Percentiles rank a stretch among this genome's conserved stretches.
Evolutionary conservation across 345 rosid species (phyloP).

Genomic region (Sisymbrium altissimum): DNA sequence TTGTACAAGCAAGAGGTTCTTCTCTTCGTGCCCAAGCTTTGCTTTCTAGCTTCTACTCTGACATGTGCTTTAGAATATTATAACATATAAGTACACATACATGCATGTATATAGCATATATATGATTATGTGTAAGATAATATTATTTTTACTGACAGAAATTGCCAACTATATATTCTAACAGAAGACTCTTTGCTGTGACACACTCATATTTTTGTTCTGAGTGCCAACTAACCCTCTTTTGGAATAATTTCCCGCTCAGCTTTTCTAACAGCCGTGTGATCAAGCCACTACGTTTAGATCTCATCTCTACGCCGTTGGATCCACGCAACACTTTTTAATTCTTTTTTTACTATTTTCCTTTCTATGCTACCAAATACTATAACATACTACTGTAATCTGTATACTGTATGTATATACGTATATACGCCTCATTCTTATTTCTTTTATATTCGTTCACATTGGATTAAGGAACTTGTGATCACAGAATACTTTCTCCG

Average conservation of each 20-base stretch:
- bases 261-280: slow-evolving; percentile 34
- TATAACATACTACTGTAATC: no score
- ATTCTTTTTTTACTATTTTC: slow-evolving; percentile 1
- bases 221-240: slow-evolving; percentile 55
- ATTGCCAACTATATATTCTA: slow-evolving; percentile 65
- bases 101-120: slow-evolving; percentile 18
- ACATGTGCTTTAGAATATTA: slow-evolving; percentile 43
- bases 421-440: no score
- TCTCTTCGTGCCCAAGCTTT: slow-evolving; percentile 77
- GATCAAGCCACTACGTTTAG: slow-evolving; percentile 33
- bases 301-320: slow-evolving; percentile 35
- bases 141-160: slow-evolving; percentile 56
- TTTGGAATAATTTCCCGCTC: slow-evolving; percentile 31
- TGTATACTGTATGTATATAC: no score
- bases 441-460: background rate
- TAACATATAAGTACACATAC: slow-evolving; percentile 28
- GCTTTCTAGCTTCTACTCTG: slow-evolving; percentile 40
- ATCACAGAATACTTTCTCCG: background rate
- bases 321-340: slow-evolving; percentile 27
- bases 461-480: background rate
- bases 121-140: slow-evolving; percentile 8
- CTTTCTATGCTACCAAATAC: background rate
- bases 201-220: slow-evolving; percentile 55
- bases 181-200: slow-evolving; percentile 70
- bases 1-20: slow-evolving; percentile 53